Evolutionary conservation across 352 stramenopile genomes (phyloP), one percentile per base, ranked within the genome.

Genomic region (Globisporangium iwayamae): DNA sequence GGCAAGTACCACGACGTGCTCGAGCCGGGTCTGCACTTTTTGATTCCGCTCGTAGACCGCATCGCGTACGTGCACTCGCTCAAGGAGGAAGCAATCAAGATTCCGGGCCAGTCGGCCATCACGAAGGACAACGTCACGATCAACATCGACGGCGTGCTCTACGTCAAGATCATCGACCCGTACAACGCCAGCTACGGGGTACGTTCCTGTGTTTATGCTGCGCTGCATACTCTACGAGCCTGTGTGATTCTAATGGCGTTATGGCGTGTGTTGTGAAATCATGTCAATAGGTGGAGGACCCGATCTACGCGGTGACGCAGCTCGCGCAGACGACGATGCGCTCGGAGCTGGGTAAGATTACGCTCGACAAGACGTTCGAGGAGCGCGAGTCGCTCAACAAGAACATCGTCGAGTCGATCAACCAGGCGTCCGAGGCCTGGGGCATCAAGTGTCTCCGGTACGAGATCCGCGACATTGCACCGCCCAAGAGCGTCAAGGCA

Each of bases 81-180:
- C 20, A 97, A 97, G 70, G 91, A 97, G 68, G 85, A 96, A 64
- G 87, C 90, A 9, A 94, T 97, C 65, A 93, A 95, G 67, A 96
- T 97, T 52, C 87, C 90, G 0, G 88, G 85, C 13, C 91, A 97
- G 66, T 87, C 85, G 48, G 89, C 90, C 28, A 97, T 97, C 66
- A 97, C 91, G 22, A 87, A 90, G 56, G 91, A 97, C 72, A 97
- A 97, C 61, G 90, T 96, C 60, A 94, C 88, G 45, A 96, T 97
- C 63, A 90, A 81, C 68, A 97, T 97, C 43, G 91, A 97, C 64
- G 91, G 90, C 50, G 90, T 97, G 66, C 78, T 97, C 22, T 97
- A 97, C 75, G 83, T 97, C 53, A 96, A 95, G 79, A 91, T 96
- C 56, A 87, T 93, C 30, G 78, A 96, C 38, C 84, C 89, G 51